Base-by-base conservation (phyloP, 345 rosid species). In the Citrus medica region DNA sequence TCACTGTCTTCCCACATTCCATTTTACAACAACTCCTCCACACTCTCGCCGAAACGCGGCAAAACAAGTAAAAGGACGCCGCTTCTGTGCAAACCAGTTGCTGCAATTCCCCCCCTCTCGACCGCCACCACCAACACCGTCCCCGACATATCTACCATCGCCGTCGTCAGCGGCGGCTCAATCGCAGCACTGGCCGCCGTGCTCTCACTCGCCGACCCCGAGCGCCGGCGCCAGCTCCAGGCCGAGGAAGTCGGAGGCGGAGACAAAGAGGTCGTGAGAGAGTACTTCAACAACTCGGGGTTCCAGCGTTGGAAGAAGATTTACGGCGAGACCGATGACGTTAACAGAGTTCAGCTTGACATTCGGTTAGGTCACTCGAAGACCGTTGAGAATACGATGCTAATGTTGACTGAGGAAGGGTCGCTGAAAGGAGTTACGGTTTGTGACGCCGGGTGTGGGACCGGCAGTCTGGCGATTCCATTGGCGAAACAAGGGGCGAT, bases 381-480 rank as follows among this genome's bases (percentile, higher is more conserved):
- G 88, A 93, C 99, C 3, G 97, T 92, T 27, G 98, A 95, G 84
- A 95, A 89, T 65, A 86, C 84, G 24, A 79, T 95, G 87, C 66
- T 75, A 63, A 96, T 96, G 93, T 78, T 94, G 74, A 89, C 82
- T 5, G 98, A 90, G 1, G 98, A 89, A 17, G 90, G 97, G 13
- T 65, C 99, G 32, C 83, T 96, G 56, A 77, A 81, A 48, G 98
- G 98, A 28, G 88, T 94, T 17, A 88, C 95, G 9, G 92, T 96
- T 27, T 94, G 99, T 76, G 99, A 94, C 65, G 98, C 97, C 1
- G 97, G 99, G 1, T 96, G 99, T 28, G 99, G 99, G 16, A 92
- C 97, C 0, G 98, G 97, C 1, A 79, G 79, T 35, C 94, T 94
- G 32, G 76, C 95, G 22, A 90, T 91, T 79, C 99, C 98, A 5